A percentile compares a stretch with the other conserved stretches of the same genome.
These are phyloP conservation scores for Macrophomina pseudophaseolina DNA, from an alignment of 2,329 filamentous ascomycete species.

Conservation along the genomic window DNA sequence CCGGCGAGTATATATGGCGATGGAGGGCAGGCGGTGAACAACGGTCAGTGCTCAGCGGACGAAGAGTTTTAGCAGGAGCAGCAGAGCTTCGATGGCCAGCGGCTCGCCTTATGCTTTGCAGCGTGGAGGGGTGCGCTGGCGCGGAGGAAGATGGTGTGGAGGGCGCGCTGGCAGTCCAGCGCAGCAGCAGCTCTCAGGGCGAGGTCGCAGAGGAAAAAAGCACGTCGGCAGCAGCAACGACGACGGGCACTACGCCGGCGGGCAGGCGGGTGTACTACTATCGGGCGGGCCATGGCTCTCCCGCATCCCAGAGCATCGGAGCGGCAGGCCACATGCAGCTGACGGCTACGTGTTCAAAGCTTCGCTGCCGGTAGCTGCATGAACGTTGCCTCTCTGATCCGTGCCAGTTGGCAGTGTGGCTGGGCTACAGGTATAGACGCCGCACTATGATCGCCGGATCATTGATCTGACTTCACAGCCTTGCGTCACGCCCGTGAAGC, in stretches of 20 bases:
- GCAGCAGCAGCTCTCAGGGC: constrained; percentile 25
- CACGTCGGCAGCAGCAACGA: constrained; percentile 31
- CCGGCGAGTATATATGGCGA: constrained; percentile 38
- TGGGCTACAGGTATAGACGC: constrained; percentile 10
- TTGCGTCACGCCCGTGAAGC: constrained; percentile 13
- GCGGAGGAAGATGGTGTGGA: neutral
- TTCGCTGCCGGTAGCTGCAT: constrained; percentile 20
- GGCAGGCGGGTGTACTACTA: constrained; percentile 15
- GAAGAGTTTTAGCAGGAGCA: constrained; percentile 37
- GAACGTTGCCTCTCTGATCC: constrained; percentile 18
- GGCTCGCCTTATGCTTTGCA: constrained; percentile 8
- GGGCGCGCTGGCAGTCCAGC: constrained; percentile 11
- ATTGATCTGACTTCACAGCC: constrained; percentile 5
- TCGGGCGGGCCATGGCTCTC: constrained; percentile 7
- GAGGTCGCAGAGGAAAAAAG: constrained; percentile 28
- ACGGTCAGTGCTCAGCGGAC: constrained; percentile 41
- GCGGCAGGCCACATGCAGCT: constrained; percentile 24
- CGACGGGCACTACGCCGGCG: constrained; percentile 30
- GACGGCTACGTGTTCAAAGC: constrained; percentile 28
- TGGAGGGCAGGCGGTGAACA: constrained; percentile 46
- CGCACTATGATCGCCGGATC: constrained; percentile 31
- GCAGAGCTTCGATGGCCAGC: constrained; percentile 31
- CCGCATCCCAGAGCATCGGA: neutral
- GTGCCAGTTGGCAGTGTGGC: constrained; percentile 44
- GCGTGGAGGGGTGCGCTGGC: constrained; percentile 26